Base-by-base conservation (phyloP, 2,329 filamentous ascomycete genomes). In the Aspergillus cejpii region DNA sequence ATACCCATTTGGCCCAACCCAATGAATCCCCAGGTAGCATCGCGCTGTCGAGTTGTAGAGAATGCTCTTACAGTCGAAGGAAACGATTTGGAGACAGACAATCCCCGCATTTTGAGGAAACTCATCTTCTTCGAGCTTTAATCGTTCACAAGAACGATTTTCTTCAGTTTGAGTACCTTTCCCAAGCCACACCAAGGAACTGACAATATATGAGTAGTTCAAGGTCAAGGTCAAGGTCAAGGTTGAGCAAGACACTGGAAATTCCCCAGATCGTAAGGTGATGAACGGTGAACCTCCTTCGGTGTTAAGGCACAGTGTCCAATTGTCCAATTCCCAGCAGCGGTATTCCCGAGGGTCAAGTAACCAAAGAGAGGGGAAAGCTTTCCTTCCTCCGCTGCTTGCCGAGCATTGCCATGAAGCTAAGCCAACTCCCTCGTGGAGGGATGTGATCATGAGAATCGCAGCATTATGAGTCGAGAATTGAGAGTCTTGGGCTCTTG, bases 1-100 rank as follows among this genome's bases (percentile, higher is more conserved):
- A 34, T 68, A 79, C 77, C 78, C 78, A 81, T 81, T 61, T 77
- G 75, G 11, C 78, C 78, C 36, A 81, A 63, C 11, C 78, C 78
- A 47, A 81, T 74, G 55, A 81, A 81, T 0, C 77, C 78, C 72
- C 74, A 81, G 55, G 73, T 74, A 49, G 71, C 70, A 57, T 72
- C 66, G 41, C 67, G 66, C 21, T 55, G 58, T n/a, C 59, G 37
- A 5, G 74, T 73, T 4, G 64, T 67, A 20, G 76, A 76, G 53
- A 80, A 79, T 23, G 61, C 52, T 45, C 68, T 54, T 11, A 41
- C 37, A 2, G 41, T 27, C 6, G 34, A 45, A 15, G 23, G n/a
- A 21, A 34, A 19, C 28, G 47, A 37, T 29, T 37, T 55, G 11
- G 48, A 34, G 12, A 40, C 33, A 17, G 42, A 26, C 15, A 36